Percentiles rank a stretch among this genome's conserved stretches.
These are phyloP conservation scores for Ceratocystis colombiana DNA, from an alignment of 2,329 filamentous ascomycete genomes.

Conservation along the genomic window DNA sequence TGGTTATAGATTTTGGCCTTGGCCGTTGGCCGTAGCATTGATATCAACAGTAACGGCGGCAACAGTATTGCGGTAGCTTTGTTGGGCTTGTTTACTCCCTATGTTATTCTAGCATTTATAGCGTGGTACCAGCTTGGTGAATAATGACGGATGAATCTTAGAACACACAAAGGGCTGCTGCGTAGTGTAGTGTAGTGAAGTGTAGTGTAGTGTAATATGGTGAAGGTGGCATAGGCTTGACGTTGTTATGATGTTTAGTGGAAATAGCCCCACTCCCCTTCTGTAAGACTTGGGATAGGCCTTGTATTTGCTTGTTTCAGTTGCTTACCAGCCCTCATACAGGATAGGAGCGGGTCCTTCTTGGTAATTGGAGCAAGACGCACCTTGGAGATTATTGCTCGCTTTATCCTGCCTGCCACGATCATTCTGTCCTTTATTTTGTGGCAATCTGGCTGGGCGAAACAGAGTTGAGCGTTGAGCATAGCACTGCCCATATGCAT, in stretches of 20 bases:
- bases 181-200: neutral
- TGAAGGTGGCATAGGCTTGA: too few species aligned
- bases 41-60: neutral
- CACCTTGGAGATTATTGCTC: too few species aligned
- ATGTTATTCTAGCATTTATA: constrained; percentile 4
- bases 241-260: too few species aligned
- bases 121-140: neutral
- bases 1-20: neutral
- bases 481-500: neutral
- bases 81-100: neutral
- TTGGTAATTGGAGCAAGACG: too few species aligned
- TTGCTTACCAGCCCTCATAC: too few species aligned
- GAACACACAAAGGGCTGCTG: neutral
- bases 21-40: neutral
- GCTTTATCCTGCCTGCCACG: neutral
- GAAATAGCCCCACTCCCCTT: too few species aligned
- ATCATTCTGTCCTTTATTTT: neutral
- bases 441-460: neutral
- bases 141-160: neutral
- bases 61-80: neutral
- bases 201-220: neutral
- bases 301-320: too few species aligned
- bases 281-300: too few species aligned
- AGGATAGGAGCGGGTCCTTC: too few species aligned
- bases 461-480: neutral